Evolutionary conservation across 192 early-diverging fungal genomes (phyloP), one percentile per base, ranked within the genome.

Genomic region (Coemansia sp.): DNA sequence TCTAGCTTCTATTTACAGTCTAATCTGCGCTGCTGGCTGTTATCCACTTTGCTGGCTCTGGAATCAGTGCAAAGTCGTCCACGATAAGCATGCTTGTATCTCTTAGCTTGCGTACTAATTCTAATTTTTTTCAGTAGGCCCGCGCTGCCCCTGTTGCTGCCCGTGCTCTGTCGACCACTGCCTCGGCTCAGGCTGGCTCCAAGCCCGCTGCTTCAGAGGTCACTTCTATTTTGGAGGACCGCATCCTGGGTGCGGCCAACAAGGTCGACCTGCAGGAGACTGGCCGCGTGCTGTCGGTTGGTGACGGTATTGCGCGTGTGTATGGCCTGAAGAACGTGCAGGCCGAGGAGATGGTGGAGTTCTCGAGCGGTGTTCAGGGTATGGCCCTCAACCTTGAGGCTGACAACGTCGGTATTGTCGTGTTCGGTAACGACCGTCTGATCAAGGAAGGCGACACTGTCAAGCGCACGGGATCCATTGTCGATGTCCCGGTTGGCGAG

Each of bases 301-400:
- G 96, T 89, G 96, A 99, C 81, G 96, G 96, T 95, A 97, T 99
- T 84, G 96, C 96, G 59, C 94, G 96, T 87, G 93, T 99, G 54
- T 95, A 94, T 60, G 97, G 94, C 51, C 85, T 97, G 80, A 94
- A 92, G 85, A 99, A 97, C 80, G 83, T 85, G 60, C 92, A 99
- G 84, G 92, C 95, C 66, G 95, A 99, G 81, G 96, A 99, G 85
- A 96, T 99, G 94, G 96, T 99, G 79, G 97, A 99, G 70, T 99
- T 99, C 86, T 96, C 94, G 68, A 94, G 92, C 79, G 97, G 97
- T 77, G 80, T 99, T 55, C 79, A 97, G 94, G 96, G 96, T 74
- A 95, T 96, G 93, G 94, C 96, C 49, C 89, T 99, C 62, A 99
- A 99, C 86, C 89, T 99, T 85, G 96, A 99, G 80, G 83, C 94